phyloP scores from a whole-genome alignment of 495 filamentous ascomycete genomes.

The Filosporella fistucella region DNA sequence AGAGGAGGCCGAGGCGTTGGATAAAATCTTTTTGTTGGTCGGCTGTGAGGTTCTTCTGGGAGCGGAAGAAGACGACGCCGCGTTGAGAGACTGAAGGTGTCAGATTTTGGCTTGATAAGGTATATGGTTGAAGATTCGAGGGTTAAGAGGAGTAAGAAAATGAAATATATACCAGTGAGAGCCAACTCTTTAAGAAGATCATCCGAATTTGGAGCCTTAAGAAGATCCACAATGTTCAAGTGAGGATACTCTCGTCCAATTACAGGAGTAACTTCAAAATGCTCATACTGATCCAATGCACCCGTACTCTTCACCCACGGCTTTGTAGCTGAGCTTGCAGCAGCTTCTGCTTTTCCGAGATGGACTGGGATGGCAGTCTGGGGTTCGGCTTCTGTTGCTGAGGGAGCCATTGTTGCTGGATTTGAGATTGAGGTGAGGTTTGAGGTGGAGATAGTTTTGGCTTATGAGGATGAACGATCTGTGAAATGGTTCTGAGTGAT shows the following conservation, averaged over 20 bases:
- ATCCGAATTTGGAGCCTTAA: conserved; percentile 60
- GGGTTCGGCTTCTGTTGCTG: conserved; percentile 17
- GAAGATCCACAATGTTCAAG: conserved; percentile 53
- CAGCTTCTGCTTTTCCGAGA: conserved; percentile 8
- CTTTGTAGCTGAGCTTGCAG: conserved; percentile 2
- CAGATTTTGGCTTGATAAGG: conserved; percentile 1
- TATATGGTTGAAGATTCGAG: no score
- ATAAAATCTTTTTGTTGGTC: conserved; percentile 68
- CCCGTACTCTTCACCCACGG: conserved; percentile 30
- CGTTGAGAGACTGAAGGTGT: conserved; percentile 62
- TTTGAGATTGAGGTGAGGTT: neutral
- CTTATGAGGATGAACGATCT: conserved; percentile 5
- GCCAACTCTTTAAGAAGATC: conserved; percentile 63
- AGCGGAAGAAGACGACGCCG: conserved; percentile 79
- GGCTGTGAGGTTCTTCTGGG: conserved; percentile 60
- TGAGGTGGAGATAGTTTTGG: neutral
- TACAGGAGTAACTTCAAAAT: conserved; percentile 61
- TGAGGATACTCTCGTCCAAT: conserved; percentile 63
- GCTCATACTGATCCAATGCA: conserved; percentile 50
- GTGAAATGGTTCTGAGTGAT: conserved; percentile 6
- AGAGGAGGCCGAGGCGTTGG: conserved; percentile 58
- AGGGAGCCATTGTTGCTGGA: conserved; percentile 20
- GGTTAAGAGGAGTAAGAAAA: no score
- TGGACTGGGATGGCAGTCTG: conserved; percentile 13
- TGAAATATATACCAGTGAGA: conserved; percentile 52